phyloP scores from a whole-genome alignment of 129 eudicot species.

The Flaveria trinervia region DNA sequence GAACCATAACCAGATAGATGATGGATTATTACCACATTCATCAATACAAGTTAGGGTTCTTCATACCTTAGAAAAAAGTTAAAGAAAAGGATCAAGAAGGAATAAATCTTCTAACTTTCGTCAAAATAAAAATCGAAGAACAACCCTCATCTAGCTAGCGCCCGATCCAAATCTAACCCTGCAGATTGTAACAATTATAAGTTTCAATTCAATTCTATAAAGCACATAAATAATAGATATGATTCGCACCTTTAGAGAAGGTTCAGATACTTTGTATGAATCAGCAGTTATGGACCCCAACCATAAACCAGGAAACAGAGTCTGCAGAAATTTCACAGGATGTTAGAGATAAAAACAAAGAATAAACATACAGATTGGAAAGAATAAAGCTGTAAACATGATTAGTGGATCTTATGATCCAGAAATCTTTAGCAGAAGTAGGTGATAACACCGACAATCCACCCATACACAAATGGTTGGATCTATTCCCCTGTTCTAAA shows the following conservation, averaged over 20 bases:
- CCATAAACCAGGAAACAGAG: conserved; percentile 57
- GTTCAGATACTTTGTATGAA: conserved; percentile 56
- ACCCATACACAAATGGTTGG: no score
- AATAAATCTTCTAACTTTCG: conserved; percentile 26
- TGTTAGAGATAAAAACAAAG: not conserved
- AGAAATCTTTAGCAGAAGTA: no score
- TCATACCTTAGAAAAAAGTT: conserved; percentile 2
- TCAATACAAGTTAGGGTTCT: conserved; percentile 44
- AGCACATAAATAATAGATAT: no score
- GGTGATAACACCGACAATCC: no score
- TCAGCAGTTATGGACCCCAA: conserved; percentile 52
- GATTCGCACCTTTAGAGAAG: conserved; percentile 36
- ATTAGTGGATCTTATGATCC: no score
- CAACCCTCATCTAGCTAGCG: no score
- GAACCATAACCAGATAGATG: conserved; percentile 27
- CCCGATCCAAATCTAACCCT: not conserved
- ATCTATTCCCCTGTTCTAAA: no score
- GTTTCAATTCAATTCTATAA: not conserved
- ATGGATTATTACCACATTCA: conserved; percentile 32
- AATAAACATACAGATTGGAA: not conserved
- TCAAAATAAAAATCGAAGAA: conserved; percentile 18
- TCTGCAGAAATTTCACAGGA: conserved; percentile 40
- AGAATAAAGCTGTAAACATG: no score
- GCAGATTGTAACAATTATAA: not conserved
- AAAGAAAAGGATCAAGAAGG: not conserved